Evolutionary conservation across 164 flowering plant species (phyloP), one percentile per base, ranked within the genome.

Genomic region (Taxillus chinensis): DNA sequence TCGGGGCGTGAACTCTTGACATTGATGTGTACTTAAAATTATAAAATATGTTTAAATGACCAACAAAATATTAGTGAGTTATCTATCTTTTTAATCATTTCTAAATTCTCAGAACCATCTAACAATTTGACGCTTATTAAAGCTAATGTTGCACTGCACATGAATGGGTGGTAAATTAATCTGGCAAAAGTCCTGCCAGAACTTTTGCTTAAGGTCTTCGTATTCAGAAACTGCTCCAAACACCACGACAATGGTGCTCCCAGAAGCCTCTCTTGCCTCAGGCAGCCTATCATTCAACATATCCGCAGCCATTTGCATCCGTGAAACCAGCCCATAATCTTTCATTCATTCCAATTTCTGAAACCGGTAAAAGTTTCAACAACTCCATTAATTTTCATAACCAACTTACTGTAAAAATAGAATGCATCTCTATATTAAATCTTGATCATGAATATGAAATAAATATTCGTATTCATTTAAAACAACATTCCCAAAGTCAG

Each of bases 181-280:
- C 60, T 77, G 78, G 73, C 96, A 93, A 46, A 90, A 81, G 57
- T 55, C 78, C 65, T 83, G 81, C 99, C 99, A 93, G 6, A 67
- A 62, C 66, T 85, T 95, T 50, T 71, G 62, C 63, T 85, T 78
- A 37, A 70, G 55, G 6, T 84, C 95, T 64, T 82, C 84, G 13
- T 74, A 68, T 14, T 70, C 73, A 1, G 67, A 68, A 9, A 77
- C 65, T 5, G 73, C 80, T 60, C 71, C 67, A 49, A 74, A 76
- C 5, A 84, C 45, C 0, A 79, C 74, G 9, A 67, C 58, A n/a
- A 78, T 74, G 1, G 74, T 82, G 42, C 82, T 74, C 61, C 98
- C 66, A 48, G 96, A 93, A 5, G 95, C 91, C 62, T 87, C 95
- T 62, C 98, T 79, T 8, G 96, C 98, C 73, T 86, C 96, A 0